Evolutionary conservation across 768 basidiomycete genomes (phyloP), one percentile per base, ranked within the genome.

Genomic region (Russula lepida): DNA sequence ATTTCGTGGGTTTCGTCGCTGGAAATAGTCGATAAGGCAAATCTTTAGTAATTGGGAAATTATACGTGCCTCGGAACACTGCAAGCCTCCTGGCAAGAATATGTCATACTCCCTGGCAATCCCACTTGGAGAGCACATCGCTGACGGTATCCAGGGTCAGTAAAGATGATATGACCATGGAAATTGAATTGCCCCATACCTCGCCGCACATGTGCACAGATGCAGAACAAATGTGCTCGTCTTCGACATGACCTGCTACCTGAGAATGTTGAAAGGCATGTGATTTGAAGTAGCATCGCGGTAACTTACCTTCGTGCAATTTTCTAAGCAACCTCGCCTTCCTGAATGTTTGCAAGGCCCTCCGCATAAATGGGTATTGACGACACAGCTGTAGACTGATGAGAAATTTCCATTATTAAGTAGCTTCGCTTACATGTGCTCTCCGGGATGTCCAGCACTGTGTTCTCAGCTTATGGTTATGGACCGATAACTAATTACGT

Each of bases 381-480:
- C 74, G 32, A 75, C 70, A 62, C 84, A 86, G 54, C 85, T 86
- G 27, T 35, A 32, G 2, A 8, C n/a, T 7, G 49, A 47, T 58
- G 17, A 62, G 50, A 9, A 52, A n/a, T 23, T 7, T 12, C 7
- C 4, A 39, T n/a, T 21, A n/a, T 21, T 15, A 9, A 6, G 3
- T 3, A 12, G 17, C 15, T 15, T 32, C 32, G 58, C 78, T 53
- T 68, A 84, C 84, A 82, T 75, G 63, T 85, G 84, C 11, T 71
- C 73, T 15, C 81, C 82, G 23, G 76, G 68, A 61, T 85, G 84
- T 0, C 84, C 84, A 32, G 82, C 83, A n/a, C 83, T 84, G 2
- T n/a, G 3, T 2, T 32, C n/a, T 35, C 3, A 53, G 58, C 28
- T 4, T 8, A 30, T 12, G 19, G 19, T 28, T 33, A 47, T 15